Evolutionary conservation across 2,329 filamentous ascomycete genomes (phyloP).

Genomic region (Cladosporium sp.): DNA sequence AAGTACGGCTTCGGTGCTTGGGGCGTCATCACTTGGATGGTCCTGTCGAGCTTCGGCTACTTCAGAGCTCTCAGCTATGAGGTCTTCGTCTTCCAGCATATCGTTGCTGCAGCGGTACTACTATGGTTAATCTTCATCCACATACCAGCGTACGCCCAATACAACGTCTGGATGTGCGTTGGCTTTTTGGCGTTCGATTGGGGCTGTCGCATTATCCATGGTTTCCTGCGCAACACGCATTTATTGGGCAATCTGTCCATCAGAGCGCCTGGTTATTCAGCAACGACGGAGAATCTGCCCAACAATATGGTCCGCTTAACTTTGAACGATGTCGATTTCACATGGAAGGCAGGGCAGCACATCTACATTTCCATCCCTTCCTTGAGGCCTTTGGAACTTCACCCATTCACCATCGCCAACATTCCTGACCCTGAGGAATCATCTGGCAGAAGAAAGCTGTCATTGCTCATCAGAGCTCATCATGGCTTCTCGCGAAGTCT

Average conservation of each 20-base stretch:
- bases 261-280: slow-evolving; percentile 22
- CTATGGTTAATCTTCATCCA: slow-evolving; percentile 50
- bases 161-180: slow-evolving; percentile 28
- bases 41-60: slow-evolving; percentile 47
- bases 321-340: slow-evolving; percentile 50
- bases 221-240: slow-evolving; percentile 25
- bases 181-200: slow-evolving; percentile 29
- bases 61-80: slow-evolving; percentile 49
- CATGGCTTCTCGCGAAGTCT: slow-evolving; percentile 27
- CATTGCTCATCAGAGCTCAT: slow-evolving; percentile 27
- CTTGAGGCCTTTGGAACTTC: slow-evolving; percentile 52
- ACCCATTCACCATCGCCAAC: slow-evolving; percentile 57
- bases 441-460: slow-evolving; percentile 37
- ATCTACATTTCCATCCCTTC: slow-evolving; percentile 55
- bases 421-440: slow-evolving; percentile 41
- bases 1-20: slow-evolving; percentile 50
- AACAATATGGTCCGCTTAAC: slow-evolving; percentile 54
- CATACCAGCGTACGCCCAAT: slow-evolving; percentile 32
- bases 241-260: slow-evolving; percentile 13
- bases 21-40: slow-evolving; percentile 47
- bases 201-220: slow-evolving; percentile 23
- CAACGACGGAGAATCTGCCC: slow-evolving; percentile 39
- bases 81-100: slow-evolving; percentile 51
- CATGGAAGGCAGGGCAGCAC: slow-evolving; percentile 60
- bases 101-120: slow-evolving; percentile 45